A percentile compares a stretch with the other conserved stretches of the same genome.
These are phyloP conservation scores for Earliella scabrosa DNA, from an alignment of 1,284 basidiomycete genomes.

Conservation along the genomic window DNA sequence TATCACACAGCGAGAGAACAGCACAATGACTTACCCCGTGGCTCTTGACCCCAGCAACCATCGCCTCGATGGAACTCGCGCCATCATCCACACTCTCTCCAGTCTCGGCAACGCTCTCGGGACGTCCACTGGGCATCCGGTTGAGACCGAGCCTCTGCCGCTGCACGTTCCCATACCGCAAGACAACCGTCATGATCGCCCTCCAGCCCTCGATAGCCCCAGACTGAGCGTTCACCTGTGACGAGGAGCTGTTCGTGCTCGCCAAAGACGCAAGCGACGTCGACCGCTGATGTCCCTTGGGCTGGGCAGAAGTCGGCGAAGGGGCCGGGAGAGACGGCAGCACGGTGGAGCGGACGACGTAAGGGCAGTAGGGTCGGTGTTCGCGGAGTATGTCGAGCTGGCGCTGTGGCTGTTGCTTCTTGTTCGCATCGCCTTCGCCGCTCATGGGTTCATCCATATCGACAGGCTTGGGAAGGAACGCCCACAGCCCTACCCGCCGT, in stretches of 20 bases:
- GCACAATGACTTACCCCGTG: constrained; percentile 56
- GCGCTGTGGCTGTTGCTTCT: constrained; percentile 42
- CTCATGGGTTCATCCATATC: constrained; percentile 15
- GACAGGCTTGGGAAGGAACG: constrained; percentile 47
- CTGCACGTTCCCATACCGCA: constrained; percentile 65
- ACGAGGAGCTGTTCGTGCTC: constrained; percentile 23
- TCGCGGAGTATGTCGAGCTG: constrained; percentile 77
- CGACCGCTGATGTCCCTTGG: constrained; percentile 23
- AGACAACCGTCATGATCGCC: constrained; percentile 66
- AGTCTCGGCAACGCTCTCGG: constrained; percentile 8
- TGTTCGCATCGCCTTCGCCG: background rate
- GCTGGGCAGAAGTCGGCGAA: constrained; percentile 11
- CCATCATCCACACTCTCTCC: constrained; percentile 40
- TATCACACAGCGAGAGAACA: background rate
- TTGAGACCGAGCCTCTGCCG: constrained; percentile 50
- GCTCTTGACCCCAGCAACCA: constrained; percentile 74
- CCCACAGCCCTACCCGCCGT: constrained; percentile 77
- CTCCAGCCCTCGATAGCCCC: constrained; percentile 75
- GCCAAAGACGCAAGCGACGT: constrained; percentile 35
- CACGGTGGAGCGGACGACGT: constrained; percentile 69
- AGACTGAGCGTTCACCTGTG: constrained; percentile 35
- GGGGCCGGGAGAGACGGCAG: constrained; percentile 60
- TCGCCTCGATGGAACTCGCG: constrained; percentile 64
- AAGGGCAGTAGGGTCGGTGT: constrained; percentile 82
- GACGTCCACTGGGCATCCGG: constrained; percentile 18